These are phyloP conservation scores for Opeltia flavorubescens DNA, from an alignment of 495 filamentous ascomycete species.

Conservation along the genomic window DNA sequence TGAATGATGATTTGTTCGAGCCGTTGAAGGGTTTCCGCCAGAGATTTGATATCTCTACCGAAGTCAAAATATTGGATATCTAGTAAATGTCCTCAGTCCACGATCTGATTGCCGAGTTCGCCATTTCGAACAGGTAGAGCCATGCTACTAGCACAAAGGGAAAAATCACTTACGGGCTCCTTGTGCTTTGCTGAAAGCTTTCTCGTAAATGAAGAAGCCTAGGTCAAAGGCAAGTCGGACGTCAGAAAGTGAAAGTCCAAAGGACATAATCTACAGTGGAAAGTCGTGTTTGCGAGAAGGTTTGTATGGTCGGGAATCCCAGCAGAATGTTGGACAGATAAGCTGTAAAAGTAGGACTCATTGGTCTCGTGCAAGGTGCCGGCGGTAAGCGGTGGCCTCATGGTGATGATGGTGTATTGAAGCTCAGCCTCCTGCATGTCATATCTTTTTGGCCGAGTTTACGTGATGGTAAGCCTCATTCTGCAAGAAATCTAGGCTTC, in stretches of 20 bases:
- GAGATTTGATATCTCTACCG: constrained; percentile 7
- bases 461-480: no score
- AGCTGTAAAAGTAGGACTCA: neutral
- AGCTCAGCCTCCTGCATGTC: no score
- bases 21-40: constrained; percentile 5
- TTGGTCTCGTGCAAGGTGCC: no score
- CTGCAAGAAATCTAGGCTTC: no score
- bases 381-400: no score
- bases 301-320: neutral
- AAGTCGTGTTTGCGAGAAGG: neutral
- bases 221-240: constrained; percentile 1
- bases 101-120: neutral
- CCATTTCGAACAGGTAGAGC: neutral
- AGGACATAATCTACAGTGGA: neutral
- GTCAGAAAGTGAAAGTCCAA: constrained; percentile 10
- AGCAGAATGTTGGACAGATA: neutral
- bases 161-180: constrained; percentile 4
- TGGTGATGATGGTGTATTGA: no score
- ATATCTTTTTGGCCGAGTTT: no score
- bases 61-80: constrained; percentile 12
- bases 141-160: neutral
- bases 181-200: constrained; percentile 10
- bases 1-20: constrained; percentile 6
- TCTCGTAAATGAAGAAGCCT: constrained; percentile 6
- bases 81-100: neutral